Evolutionary conservation across 768 basidiomycete genomes (phyloP), one percentile per base, ranked within the genome.

Genomic region (Neoboletus brunneissimus): DNA sequence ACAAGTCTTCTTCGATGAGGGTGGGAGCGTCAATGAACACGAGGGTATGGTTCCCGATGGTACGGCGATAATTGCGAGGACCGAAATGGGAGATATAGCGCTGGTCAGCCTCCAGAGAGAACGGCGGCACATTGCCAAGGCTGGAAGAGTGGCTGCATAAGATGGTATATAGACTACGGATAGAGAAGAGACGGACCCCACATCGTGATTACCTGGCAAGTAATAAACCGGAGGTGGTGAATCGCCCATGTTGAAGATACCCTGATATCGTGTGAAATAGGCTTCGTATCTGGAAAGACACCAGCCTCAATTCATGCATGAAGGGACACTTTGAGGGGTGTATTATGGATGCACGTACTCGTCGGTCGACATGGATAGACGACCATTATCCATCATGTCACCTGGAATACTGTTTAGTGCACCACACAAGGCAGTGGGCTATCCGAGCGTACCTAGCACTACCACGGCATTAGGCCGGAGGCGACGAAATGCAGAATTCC

Each of bases 191-290:
- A 64, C 79, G 55, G 68, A 90, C 84, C 89, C 91, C 34, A 89
- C 78, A 64, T 98, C 96, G 66, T 94, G 94, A 67, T 98, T 98
- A 7, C 96, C 96, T 3, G 94, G 88, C 29, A 95, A 79, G 66
- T 84, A 88, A 70, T 86, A 87, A 56, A 78, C 74, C 0, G 87
- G 85, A 4, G 82, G 75, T 18, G 65, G 61, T 8, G 69, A 59
- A 11, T 75, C 61, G 7, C 79, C 70, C 22, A 75, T 55, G 29
- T 76, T 71, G 73, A 96, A 95, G 34, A 94, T 92, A 44, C 74
- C 75, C 55, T 76, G 79, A 75, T 92, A 97, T 46, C 87, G 80
- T 22, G 67, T 66, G 56, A 78, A 81, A 65, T 94, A 94, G 5
- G 68, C 57, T 53, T 86, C 81, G 65, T 96, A 95, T 71, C 95